Evolutionary conservation across 805 yeast genomes (phyloP).

Genomic region (Pichia ethanolica): DNA sequence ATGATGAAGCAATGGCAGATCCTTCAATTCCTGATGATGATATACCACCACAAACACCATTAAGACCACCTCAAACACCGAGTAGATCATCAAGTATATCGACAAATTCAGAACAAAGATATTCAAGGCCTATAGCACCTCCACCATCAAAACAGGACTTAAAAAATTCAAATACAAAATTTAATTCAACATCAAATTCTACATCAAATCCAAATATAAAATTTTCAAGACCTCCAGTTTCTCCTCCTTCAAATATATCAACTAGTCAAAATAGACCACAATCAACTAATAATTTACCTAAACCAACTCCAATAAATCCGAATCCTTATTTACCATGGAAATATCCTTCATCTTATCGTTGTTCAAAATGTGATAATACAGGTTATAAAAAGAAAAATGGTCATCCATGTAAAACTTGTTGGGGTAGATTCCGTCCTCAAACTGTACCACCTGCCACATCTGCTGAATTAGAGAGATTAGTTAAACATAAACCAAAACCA

Average conservation of each 20-base stretch:
- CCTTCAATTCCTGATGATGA: slow-evolving; percentile 8
- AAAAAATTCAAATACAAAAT: background rate
- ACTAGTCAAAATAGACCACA: too few species aligned
- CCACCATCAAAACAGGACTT: slow-evolving; percentile 2
- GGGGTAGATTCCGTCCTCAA: slow-evolving; percentile 42
- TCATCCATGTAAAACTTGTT: slow-evolving; percentile 63
- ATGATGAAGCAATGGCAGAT: slow-evolving; percentile 32
- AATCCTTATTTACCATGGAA: slow-evolving; percentile 51
- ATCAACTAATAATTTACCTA: background rate
- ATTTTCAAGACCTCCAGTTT: too few species aligned
- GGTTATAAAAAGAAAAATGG: slow-evolving; percentile 58
- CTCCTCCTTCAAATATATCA: background rate
- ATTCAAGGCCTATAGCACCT: slow-evolving; percentile 7
- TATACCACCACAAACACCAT: slow-evolving; percentile 3
- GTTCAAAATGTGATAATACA: slow-evolving; percentile 67
- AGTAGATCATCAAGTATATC: background rate
- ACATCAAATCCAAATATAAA: background rate
- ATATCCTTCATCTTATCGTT: slow-evolving; percentile 54
- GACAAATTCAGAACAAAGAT: background rate
- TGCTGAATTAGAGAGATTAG: slow-evolving; percentile 9
- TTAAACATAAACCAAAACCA: slow-evolving; percentile 10
- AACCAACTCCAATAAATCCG: slow-evolving; percentile 19
- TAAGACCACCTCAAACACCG: slow-evolving; percentile 4
- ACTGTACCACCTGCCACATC: slow-evolving; percentile 15
- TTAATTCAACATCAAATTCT: background rate